Evolutionary conservation across 805 yeast species (phyloP), one percentile per base, ranked within the genome.

Genomic region (Lachancea kluyveri): DNA sequence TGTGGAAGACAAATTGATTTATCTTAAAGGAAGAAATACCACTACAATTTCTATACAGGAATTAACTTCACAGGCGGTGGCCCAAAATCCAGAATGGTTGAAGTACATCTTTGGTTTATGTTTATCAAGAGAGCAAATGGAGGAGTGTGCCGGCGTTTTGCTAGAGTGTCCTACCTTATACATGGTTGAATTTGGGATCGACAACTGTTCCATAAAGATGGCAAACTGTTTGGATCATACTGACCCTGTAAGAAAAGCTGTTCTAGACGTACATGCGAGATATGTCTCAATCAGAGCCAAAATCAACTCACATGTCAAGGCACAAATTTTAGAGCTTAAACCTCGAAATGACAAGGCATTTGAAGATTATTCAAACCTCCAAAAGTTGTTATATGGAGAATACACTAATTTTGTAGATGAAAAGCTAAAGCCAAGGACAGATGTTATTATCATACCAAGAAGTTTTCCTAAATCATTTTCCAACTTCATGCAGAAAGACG

Each of bases 151-250:
- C 12, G 33, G 28, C 5, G 19, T 30, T 6, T 28, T 45, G 17
- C 35, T 33, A 24, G 32, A 37, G 17, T 46, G 52, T 23, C 43
- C 48, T 5, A 46, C 50, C 3, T 27, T 45, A 7, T 46, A 45
- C 26, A 34, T 37, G 18, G 37, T 43, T 5, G 46, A 45, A 26
- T 33, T 33, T 17, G 21, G 14, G 6, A n/a, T 24, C 12, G 17
- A 23, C 4, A 25, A 29, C 8, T 33, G 37, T 26, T 28, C 26
- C 8, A 17, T 22, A 16, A 22, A 28, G 17, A 22, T 16, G 5
- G 32, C 37, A 2, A 19, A 8, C 20, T 17, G 11, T 8, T 10
- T 15, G 17, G 14, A n/a, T 6, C 20, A 21, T 15, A 11, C 18
- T n/a, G 22, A 24, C 15, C 16, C 17, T 17, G 17, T 28, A 12